Evolutionary conservation across 805 yeast species (phyloP).

Genomic region (Komagataella populi): DNA sequence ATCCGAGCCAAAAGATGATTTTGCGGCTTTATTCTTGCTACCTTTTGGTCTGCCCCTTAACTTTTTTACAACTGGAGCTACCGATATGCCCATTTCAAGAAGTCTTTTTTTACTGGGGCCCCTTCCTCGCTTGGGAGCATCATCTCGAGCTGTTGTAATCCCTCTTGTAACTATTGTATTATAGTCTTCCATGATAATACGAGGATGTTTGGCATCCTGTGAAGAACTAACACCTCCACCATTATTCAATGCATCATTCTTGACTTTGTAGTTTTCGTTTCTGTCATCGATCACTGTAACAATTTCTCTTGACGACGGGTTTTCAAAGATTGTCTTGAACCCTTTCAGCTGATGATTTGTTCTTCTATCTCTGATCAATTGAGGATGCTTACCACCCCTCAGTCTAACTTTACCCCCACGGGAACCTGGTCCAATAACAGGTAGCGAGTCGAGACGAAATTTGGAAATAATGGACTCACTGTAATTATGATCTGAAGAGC

Average conservation of each 20-base stretch:
- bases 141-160: conserved; percentile 2
- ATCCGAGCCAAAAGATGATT: not conserved
- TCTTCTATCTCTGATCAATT: not conserved
- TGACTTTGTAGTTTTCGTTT: not conserved
- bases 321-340: not conserved
- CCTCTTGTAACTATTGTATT: conserved; percentile 1
- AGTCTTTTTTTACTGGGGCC: not conserved
- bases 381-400: not conserved
- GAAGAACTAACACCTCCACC: not conserved
- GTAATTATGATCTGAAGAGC: conserved; percentile 4
- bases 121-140: conserved; percentile 1
- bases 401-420: not conserved
- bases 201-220: not conserved
- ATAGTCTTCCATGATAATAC: not conserved
- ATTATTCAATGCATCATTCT: too few species aligned
- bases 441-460: conserved; percentile 5
- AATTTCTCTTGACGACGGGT: not conserved
- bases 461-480: conserved; percentile 7
- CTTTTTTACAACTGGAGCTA: not conserved
- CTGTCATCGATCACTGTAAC: not conserved
- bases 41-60: not conserved
- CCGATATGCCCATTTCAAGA: not conserved
- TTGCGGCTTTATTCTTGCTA: not conserved
- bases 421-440: conserved; percentile 1
- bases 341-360: not conserved